phyloP scores from a whole-genome alignment of 2,329 filamentous ascomycete genomes.

The Colletotrichum lupini region DNA sequence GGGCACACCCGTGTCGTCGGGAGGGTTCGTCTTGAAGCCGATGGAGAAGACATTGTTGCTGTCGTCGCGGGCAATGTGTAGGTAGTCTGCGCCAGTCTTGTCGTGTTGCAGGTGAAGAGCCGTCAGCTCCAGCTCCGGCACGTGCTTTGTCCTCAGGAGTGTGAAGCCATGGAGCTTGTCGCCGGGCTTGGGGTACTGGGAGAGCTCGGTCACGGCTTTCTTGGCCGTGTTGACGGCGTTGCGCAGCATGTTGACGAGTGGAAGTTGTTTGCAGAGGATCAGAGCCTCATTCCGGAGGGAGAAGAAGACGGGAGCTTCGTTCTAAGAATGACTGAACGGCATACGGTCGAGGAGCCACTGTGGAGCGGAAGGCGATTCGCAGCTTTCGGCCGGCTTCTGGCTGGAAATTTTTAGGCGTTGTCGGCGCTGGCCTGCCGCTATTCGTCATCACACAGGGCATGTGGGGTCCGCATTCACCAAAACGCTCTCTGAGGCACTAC shows the following conservation, averaged over 20 bases:
- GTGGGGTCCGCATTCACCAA: conserved; percentile 32
- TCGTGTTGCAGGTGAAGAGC: conserved; percentile 92
- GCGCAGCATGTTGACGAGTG: conserved; percentile 56
- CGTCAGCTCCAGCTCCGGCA: conserved; percentile 92
- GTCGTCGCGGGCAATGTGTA: conserved; percentile 94
- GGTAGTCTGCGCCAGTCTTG: conserved; percentile 94
- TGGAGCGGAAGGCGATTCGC: conserved; percentile 25
- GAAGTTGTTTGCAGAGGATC: background rate
- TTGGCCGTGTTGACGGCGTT: conserved; percentile 60
- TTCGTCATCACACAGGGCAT: conserved; percentile 31
- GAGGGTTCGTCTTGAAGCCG: conserved; percentile 98
- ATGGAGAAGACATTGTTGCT: conserved; percentile 99
- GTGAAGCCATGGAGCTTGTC: conserved; percentile 95
- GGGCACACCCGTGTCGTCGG: conserved; percentile 93
- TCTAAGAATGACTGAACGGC: background rate
- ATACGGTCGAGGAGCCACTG: conserved; percentile 1
- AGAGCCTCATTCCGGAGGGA: background rate
- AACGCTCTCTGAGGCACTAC: conserved; percentile 20
- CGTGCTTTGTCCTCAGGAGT: conserved; percentile 86
- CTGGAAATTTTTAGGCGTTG: conserved; percentile 24
- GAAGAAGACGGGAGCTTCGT: background rate
- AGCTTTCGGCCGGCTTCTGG: background rate
- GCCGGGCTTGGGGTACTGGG: conserved; percentile 80
- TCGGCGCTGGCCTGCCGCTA: conserved; percentile 19
- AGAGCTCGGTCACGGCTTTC: conserved; percentile 79